Evolutionary conservation across 305 asterid genomes (phyloP), one percentile per base, ranked within the genome.

Genomic region (Solanum hybrid): DNA sequence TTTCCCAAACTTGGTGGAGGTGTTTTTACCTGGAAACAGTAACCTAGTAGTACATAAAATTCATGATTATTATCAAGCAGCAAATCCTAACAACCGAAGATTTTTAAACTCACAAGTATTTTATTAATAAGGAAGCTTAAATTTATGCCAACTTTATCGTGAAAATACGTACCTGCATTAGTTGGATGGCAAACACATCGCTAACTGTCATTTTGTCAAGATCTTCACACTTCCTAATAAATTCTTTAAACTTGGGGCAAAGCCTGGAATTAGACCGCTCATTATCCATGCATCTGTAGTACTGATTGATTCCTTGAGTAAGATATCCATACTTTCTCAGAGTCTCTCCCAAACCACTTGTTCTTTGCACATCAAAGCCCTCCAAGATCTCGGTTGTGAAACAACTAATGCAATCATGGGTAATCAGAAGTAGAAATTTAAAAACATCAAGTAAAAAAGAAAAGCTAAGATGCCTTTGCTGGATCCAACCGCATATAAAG

Each of bases 341-440:
- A 26, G 99, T 97, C 90, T 97, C 99, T 78, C 93, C 96, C 91
- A 97, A 92, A 88, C 99, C 95, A 90, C 88, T 92, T 85, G 99
- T 97, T 92, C 99, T 92, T 92, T 95, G 99, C 89, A 97, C 96
- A 91, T 97, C 98, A 92, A 97, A 97, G 79, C 99, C 99, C 93
- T 97, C 99, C 95, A 96, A 92, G 87, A 97, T 94, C 95, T 97
- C 99, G 56, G 99, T 97, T 7, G 99, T 97, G 94, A 96, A 96
- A 93, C 99, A 97, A 91, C 99, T 97, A 95, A 56, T 31, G 92
- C 91, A 92, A 88, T 77, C 15, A 88, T 88, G 26, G 45, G 45
- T 22, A 15, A 73, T 87, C 31, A 87, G 31, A 34, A 73, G 6
- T 37, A 45, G 27, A 29, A 75, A 69, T 69, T 29, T 91, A 93